A percentile compares a stretch with the other conserved stretches of the same genome.
Conservation (phyloP, 345 rosid species). For the Lagerstroemia speciosa region DNA sequence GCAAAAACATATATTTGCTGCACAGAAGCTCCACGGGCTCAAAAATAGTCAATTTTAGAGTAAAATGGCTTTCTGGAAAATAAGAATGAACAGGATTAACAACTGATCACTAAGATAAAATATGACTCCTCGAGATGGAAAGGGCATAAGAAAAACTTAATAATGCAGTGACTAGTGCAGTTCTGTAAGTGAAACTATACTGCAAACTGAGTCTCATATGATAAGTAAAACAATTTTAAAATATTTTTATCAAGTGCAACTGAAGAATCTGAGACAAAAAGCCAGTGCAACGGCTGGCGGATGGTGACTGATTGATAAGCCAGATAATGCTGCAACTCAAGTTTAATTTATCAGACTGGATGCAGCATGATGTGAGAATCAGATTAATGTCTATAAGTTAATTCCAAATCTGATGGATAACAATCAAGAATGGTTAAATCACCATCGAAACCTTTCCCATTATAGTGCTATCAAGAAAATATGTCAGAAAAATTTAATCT, state of each 20-base stretch:
- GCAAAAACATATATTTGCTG: conserved; percentile 10
- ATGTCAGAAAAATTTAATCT: neutral
- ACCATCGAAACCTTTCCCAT: too few relatives aligned
- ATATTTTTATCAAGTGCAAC: neutral
- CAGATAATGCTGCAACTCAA: neutral
- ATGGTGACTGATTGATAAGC: neutral
- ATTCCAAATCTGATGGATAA: neutral
- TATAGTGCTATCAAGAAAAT: neutral
- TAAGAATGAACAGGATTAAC: neutral
- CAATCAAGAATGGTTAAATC: neutral
- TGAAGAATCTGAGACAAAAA: neutral
- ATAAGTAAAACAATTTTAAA: neutral
- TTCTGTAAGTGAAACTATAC: neutral
- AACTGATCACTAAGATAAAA: neutral
- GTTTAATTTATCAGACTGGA: neutral
- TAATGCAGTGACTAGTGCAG: neutral
- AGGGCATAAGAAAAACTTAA: neutral
- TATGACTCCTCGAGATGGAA: neutral
- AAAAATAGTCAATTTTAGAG: too few relatives aligned
- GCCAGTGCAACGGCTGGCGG: neutral
- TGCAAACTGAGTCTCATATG: neutral
- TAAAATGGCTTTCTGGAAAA: neutral
- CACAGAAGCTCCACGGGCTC: neutral
- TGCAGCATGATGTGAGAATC: neutral
- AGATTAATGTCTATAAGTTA: too few relatives aligned